These are phyloP conservation scores for Sinapis alba DNA, from an alignment of 441 rosid genomes.

Conservation along the genomic window DNA sequence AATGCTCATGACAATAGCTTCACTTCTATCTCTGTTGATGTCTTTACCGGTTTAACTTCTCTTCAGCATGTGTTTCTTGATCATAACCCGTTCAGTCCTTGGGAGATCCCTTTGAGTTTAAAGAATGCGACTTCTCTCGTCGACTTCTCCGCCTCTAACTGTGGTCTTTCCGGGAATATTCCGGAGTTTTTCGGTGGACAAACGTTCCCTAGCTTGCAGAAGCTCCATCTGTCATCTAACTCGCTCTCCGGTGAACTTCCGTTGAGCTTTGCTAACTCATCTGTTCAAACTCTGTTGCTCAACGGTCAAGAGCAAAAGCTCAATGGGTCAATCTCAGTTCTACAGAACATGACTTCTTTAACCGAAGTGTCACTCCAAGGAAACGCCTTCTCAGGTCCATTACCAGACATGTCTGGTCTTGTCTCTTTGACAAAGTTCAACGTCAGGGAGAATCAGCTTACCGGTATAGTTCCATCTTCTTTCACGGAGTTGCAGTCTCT, in stretches of 20 bases:
- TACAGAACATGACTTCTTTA: constrained; percentile 35
- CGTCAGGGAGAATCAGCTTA: constrained; percentile 52
- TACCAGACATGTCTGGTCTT: constrained; percentile 45
- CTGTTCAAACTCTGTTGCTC: constrained; percentile 21
- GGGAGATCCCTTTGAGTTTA: constrained; percentile 35
- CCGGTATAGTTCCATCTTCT: constrained; percentile 55
- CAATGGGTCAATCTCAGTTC: constrained; percentile 24
- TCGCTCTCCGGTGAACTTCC: constrained; percentile 33
- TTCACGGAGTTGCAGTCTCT: constrained; percentile 45
- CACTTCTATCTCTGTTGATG: constrained; percentile 5
- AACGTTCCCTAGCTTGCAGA: constrained; percentile 14
- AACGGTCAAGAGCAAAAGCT: constrained; percentile 37
- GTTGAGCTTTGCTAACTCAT: constrained; percentile 12
- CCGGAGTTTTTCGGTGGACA: constrained; percentile 19
- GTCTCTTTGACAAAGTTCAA: constrained; percentile 45
- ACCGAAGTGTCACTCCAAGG: constrained; percentile 13
- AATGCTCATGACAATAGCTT: not conserved
- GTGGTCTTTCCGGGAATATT: constrained; percentile 15
- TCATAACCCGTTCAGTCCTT: constrained; percentile 18
- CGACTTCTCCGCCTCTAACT: constrained; percentile 8
- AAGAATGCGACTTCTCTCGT: not conserved
- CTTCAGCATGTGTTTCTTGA: not conserved
- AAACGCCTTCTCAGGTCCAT: constrained; percentile 32
- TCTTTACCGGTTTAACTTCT: constrained; percentile 26
- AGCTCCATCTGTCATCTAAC: constrained; percentile 21